phyloP scores from a whole-genome alignment of 495 filamentous ascomycete species.

The Chaetomidium leptoderma region DNA sequence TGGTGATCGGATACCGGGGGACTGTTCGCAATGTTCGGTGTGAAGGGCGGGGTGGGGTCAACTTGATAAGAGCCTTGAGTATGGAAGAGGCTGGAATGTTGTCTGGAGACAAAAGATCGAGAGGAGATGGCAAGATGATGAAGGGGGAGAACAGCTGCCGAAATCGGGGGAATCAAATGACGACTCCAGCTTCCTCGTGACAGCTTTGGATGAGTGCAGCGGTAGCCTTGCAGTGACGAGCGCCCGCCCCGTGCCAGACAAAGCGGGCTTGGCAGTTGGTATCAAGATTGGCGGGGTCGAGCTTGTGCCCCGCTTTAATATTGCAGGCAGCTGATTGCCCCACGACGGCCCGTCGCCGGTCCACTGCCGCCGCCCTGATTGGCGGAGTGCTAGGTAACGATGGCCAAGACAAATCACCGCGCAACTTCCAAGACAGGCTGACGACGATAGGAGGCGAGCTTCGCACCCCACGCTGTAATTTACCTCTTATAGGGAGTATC shows the following conservation, averaged over 20 bases:
- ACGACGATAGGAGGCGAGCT: slow-evolving; percentile 25
- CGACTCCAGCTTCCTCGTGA: slow-evolving; percentile 7
- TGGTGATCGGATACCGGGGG: background rate
- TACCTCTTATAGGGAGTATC: slow-evolving; percentile 5
- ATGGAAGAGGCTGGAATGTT: background rate
- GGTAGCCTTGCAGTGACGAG: slow-evolving; percentile 10
- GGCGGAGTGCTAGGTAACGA: background rate
- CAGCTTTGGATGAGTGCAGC: background rate
- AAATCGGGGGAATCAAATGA: slow-evolving; percentile 16
- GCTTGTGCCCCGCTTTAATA: slow-evolving; percentile 4
- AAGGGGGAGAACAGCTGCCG: too few relatives aligned
- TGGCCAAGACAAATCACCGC: slow-evolving; percentile 5
- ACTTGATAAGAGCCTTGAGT: background rate
- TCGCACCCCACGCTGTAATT: slow-evolving; percentile 8
- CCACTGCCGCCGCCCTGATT: slow-evolving; percentile 8
- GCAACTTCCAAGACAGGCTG: slow-evolving; percentile 23
- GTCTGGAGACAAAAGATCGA: background rate
- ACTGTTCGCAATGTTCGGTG: background rate
- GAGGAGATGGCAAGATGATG: background rate
- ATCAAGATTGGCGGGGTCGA: slow-evolving; percentile 1
- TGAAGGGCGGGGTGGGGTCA: background rate
- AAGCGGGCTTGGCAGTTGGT: slow-evolving; percentile 3
- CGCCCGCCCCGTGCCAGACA: too few relatives aligned
- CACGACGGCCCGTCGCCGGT: background rate
- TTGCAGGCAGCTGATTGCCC: background rate